phyloP scores from a whole-genome alignment of 2,329 filamentous ascomycete species.

The Neopestalotiopsis rosae region DNA sequence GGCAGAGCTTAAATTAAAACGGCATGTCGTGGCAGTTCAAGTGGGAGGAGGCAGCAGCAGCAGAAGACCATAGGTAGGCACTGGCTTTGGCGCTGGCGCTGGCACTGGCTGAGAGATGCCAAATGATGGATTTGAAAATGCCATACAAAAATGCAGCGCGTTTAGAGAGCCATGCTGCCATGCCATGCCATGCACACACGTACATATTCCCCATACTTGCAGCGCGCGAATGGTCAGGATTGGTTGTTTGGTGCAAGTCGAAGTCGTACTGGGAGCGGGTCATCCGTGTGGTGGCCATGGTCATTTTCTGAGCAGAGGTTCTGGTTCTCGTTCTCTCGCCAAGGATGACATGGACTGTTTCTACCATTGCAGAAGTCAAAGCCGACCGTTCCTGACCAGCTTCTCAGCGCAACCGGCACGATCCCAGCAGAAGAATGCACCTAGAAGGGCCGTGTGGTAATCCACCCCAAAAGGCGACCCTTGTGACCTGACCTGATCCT shows the following conservation, averaged over 20 bases:
- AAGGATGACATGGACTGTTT: constrained; percentile 1
- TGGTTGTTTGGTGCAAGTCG: too few species aligned
- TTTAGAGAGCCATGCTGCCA: not conserved
- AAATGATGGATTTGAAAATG: not conserved
- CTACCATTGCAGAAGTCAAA: constrained; percentile 18
- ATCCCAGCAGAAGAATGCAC: constrained; percentile 13
- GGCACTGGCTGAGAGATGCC: not conserved
- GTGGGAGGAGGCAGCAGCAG: too few species aligned
- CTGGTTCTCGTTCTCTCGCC: not conserved
- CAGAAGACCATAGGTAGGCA: not conserved
- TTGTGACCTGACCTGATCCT: constrained; percentile 13
- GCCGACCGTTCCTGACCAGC: constrained; percentile 14
- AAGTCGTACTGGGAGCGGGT: constrained; percentile 14
- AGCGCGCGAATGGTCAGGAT: not conserved
- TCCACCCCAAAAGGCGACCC: constrained; percentile 8
- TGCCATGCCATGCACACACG: constrained; percentile 1
- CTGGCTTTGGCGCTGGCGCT: not conserved
- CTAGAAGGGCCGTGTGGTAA: constrained; percentile 17
- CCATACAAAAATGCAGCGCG: not conserved
- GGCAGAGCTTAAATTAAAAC: not conserved
- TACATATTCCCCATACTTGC: not conserved
- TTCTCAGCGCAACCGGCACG: constrained; percentile 8
- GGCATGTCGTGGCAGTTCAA: not conserved
- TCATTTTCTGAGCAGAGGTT: constrained; percentile 5
- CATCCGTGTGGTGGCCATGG: not conserved